phyloP scores from a whole-genome alignment of 2,329 filamentous ascomycete genomes.

The Diaporthe ilicicola region DNA sequence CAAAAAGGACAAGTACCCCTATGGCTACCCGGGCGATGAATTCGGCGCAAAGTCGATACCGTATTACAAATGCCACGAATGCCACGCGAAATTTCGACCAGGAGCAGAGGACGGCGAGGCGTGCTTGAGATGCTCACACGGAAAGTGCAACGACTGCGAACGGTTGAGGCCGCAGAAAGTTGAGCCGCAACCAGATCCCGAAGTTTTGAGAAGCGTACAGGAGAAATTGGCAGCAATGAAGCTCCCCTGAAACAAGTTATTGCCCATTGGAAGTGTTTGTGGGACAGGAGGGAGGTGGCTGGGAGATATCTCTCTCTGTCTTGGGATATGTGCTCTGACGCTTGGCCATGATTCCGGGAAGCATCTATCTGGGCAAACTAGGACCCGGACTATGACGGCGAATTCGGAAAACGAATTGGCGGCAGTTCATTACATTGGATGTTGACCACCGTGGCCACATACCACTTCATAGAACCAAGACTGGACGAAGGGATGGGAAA shows the following conservation, averaged over 20 bases:
- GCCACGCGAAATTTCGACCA: slow-evolving; percentile 64
- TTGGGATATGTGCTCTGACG: background rate
- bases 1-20: slow-evolving; percentile 74
- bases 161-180: slow-evolving; percentile 67
- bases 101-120: slow-evolving; percentile 58
- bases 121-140: slow-evolving; percentile 69
- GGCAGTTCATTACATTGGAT: too few species aligned
- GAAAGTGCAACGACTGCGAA: slow-evolving; percentile 67
- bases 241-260: slow-evolving; percentile 36
- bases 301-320: too few species aligned
- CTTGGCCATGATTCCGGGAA: background rate
- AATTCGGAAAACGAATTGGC: background rate
- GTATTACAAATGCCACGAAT: slow-evolving; percentile 69
- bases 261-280: background rate
- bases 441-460: background rate
- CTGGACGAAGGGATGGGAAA: background rate
- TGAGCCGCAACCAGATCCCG: slow-evolving; percentile 69
- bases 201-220: slow-evolving; percentile 65
- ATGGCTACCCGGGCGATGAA: slow-evolving; percentile 74
- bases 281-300: background rate
- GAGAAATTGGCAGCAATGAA: slow-evolving; percentile 59
- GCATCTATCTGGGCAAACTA: background rate
- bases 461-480: background rate
- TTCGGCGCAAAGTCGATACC: slow-evolving; percentile 61
- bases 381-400: background rate